phyloP scores from a whole-genome alignment of 179 eudicot genomes.

The Drosera spatulata region DNA sequence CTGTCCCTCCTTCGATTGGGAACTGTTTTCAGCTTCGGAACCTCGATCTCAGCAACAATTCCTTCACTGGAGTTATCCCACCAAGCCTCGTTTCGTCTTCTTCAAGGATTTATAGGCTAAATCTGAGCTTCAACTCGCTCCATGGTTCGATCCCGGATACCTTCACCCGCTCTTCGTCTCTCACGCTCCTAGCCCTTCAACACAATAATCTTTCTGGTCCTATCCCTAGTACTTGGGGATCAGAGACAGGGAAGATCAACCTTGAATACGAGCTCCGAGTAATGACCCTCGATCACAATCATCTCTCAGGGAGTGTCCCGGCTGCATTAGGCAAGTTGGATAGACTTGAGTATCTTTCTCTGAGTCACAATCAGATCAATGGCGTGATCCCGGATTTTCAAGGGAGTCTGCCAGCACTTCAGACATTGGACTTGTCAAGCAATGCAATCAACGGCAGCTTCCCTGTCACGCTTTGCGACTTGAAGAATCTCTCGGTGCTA shows the following conservation, averaged over 20 bases:
- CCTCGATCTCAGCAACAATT: conserved; percentile 65
- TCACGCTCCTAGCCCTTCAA: conserved; percentile 48
- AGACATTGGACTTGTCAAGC: conserved; percentile 24
- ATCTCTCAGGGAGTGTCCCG: conserved; percentile 47
- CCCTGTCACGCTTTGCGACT: conserved; percentile 26
- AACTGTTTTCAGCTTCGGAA: conserved; percentile 28
- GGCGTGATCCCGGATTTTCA: conserved; percentile 32
- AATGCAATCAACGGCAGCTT: conserved; percentile 35
- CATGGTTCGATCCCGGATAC: conserved; percentile 45
- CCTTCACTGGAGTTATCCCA: conserved; percentile 50
- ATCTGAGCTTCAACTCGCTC: conserved; percentile 53
- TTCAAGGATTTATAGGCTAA: conserved; percentile 46
- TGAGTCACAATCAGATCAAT: conserved; percentile 46
- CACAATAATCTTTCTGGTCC: conserved; percentile 55
- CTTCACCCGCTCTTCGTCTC: conserved; percentile 30
- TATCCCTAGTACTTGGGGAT: conserved; percentile 50
- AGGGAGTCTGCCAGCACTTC: conserved; percentile 21
- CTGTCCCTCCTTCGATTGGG: conserved; percentile 54
- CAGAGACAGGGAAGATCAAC: conserved; percentile 1
- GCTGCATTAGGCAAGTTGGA: conserved; percentile 37
- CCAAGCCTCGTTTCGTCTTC: conserved; percentile 30
- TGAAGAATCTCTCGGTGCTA: conserved; percentile 23
- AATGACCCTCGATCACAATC: conserved; percentile 49
- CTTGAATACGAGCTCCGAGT: conserved; percentile 22
- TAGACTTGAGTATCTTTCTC: conserved; percentile 32